Evolutionary conservation across 345 rosid species (phyloP).

Genomic region (Salix brachista): DNA sequence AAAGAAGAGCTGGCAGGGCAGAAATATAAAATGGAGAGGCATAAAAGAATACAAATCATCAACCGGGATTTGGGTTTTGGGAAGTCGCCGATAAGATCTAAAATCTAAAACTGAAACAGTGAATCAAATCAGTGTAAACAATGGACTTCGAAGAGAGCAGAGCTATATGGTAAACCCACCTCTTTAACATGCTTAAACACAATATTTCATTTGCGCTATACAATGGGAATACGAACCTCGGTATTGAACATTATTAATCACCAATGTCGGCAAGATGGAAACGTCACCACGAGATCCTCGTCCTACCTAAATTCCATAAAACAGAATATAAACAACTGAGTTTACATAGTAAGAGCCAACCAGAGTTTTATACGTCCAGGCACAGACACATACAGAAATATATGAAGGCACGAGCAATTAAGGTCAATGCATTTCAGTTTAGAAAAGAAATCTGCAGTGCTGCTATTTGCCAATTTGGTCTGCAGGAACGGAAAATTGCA

Average conservation of each 20-base stretch:
- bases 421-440: not conserved
- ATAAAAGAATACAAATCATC: not conserved
- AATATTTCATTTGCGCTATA: not conserved
- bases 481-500: not conserved
- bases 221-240: conserved; percentile 45
- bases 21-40: not conserved
- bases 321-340: not conserved
- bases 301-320: conserved; percentile 51
- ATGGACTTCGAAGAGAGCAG: too few species aligned
- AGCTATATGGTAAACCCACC: not conserved
- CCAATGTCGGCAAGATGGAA: conserved; percentile 81
- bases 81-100: not conserved
- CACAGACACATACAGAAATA: not conserved
- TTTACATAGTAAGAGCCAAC: not conserved
- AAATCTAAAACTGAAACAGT: not conserved
- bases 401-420: not conserved
- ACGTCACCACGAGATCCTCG: conserved; percentile 88
- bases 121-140: not conserved
- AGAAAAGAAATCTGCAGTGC: not conserved
- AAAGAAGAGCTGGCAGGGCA: not conserved
- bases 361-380: not conserved
- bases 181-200: not conserved
- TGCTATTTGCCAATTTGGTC: not conserved
- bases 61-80: not conserved
- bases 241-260: conserved; percentile 75